Evolutionary conservation across 768 basidiomycete species (phyloP).

Genomic region (Cystofilobasidium bisporidii): DNA sequence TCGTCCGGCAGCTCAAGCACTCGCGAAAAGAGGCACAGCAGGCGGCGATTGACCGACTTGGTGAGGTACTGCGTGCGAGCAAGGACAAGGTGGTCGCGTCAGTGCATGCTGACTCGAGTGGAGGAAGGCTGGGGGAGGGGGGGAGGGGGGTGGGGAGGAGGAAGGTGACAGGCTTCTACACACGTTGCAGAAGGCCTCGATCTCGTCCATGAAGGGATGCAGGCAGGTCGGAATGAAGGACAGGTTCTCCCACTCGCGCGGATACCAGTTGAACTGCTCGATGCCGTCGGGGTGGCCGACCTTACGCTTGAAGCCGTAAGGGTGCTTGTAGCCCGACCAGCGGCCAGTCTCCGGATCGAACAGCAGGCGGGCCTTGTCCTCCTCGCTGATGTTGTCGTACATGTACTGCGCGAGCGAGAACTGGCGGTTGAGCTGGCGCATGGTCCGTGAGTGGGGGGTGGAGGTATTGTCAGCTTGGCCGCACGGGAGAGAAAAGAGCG

Average conservation of each 20-base stretch:
- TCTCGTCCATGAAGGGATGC: conserved; percentile 21
- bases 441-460: background rate
- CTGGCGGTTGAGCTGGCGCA: conserved; percentile 31
- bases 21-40: conserved; percentile 28
- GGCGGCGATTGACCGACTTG: conserved; percentile 32
- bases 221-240: conserved; percentile 4
- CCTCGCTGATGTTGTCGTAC: conserved; percentile 30
- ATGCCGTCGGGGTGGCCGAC: conserved; percentile 30
- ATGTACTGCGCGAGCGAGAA: conserved; percentile 32
- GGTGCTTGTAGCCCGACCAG: conserved; percentile 34
- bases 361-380: conserved; percentile 31
- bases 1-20: conserved; percentile 28
- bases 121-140: background rate
- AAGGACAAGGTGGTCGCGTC: background rate
- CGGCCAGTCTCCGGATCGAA: conserved; percentile 31
- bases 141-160: background rate
- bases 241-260: conserved; percentile 10
- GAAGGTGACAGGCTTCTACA: too few species aligned
- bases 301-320: conserved; percentile 32
- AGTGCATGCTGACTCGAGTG: conserved; percentile 1
- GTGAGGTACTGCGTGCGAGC: conserved; percentile 20
- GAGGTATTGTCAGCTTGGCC: too few species aligned
- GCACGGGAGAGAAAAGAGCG: too few species aligned
- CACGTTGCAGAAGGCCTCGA: conserved; percentile 19
- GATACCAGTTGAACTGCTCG: conserved; percentile 22